phyloP scores from a whole-genome alignment of 73 alveolate species.

The Breviolum minutum region DNA sequence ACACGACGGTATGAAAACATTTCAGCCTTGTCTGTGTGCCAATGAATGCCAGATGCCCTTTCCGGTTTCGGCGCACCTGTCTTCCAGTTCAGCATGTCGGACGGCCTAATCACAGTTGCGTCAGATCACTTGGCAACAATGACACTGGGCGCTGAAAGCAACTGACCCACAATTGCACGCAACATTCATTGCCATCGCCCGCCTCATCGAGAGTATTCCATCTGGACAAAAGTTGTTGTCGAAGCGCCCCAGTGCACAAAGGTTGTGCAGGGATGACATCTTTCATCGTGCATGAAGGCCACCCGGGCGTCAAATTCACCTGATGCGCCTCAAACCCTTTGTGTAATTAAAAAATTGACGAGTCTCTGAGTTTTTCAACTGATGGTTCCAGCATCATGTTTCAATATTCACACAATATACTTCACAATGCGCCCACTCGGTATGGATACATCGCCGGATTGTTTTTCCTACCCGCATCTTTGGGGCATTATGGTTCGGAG shows the following conservation, averaged over 20 bases:
- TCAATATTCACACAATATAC: too few species aligned
- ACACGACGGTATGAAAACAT: not conserved
- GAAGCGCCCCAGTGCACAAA: slow-evolving; percentile 29
- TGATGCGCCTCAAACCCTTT: too few species aligned
- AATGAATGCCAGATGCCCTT: not conserved
- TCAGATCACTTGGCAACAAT: not conserved
- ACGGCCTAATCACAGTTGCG: slow-evolving; percentile 3
- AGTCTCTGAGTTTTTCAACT: too few species aligned
- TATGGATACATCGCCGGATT: too few species aligned
- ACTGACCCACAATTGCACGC: too few species aligned
- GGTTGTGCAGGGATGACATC: slow-evolving; percentile 38
- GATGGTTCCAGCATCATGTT: too few species aligned
- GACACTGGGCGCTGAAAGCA: not conserved
- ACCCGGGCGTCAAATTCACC: too few species aligned
- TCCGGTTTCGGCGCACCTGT: not conserved
- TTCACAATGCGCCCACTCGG: too few species aligned
- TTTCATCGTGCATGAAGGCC: not conserved
- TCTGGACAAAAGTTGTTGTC: slow-evolving; percentile 16
- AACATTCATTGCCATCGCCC: not conserved
- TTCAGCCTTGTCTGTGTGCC: not conserved
- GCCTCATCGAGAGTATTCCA: slow-evolving; percentile 64
- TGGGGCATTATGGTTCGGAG: too few species aligned
- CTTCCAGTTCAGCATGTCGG: slow-evolving; percentile 7
- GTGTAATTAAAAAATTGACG: too few species aligned
- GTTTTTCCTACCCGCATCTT: too few species aligned